Evolutionary conservation across 805 yeast genomes (phyloP), one percentile per base, ranked within the genome.

Genomic region (Metschnikowia henanensis): DNA sequence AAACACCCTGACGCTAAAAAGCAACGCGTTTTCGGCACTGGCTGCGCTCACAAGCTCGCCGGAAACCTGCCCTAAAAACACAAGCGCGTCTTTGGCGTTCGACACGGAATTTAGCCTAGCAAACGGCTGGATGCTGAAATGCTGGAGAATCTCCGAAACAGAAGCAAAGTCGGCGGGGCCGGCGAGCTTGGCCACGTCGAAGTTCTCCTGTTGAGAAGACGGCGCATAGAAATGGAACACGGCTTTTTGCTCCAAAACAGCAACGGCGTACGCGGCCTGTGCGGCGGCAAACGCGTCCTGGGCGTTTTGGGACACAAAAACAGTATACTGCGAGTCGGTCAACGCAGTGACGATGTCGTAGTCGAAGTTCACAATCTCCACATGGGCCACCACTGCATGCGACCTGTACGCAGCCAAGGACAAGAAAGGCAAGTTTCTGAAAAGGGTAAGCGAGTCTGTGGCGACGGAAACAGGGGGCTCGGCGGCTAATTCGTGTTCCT

Each of bases 191-290:
- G 30, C 6, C 15, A 55, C 52, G 12, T 43, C 50, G 17, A 47
- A 25, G 36, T 50, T 57, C 10, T 48, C 45, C 7, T 51, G 20
- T 17, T 49, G 50, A 5, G 45, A 45, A 13, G 46, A 39, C 4
- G 70, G 67, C 22, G 67, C 60, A 59, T 76, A 83, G 60, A 90
- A 86, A 65, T 90, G 96, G 47, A 90, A 72, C 4, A 87, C 88
- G 1, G 94, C 79, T 38, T 67, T 70, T 5, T 64, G 50, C 26
- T 75, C 61, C 43, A 66, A 66, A 28, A 70, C 61, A 6, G 91
- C 77, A 30, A 83, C 62, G 35, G 79, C 65, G 53, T 80, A 77
- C 2, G 95, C 79, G 20, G 81, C 76, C 35, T 78, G 64, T 5
- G 87, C 72, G 49, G 78, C 72, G 39, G 74, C 74, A 35, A 70